phyloP scores from a whole-genome alignment of 164 flowering plant species.

The Sedum album region DNA sequence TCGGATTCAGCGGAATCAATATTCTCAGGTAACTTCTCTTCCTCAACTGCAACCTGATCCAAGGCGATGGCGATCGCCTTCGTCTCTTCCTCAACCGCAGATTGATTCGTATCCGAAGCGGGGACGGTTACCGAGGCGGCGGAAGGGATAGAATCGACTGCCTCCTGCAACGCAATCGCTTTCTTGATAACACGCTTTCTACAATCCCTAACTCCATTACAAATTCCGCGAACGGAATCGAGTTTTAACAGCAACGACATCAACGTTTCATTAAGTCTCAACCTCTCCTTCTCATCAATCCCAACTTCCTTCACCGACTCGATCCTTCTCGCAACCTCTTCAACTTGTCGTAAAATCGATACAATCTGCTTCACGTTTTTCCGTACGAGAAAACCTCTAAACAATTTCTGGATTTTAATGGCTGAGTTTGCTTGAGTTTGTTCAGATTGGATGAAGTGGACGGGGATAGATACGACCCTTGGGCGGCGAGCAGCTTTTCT shows the following conservation, averaged over 20 bases:
- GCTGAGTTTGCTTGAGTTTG: background rate
- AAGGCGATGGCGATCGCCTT: no score
- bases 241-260: slow-evolving; percentile 9
- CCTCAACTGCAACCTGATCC: no score
- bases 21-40: background rate
- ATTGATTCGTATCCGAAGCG: no score
- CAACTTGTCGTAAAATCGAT: background rate
- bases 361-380: background rate
- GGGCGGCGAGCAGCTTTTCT: background rate
- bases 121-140: background rate
- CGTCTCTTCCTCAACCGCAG: no score
- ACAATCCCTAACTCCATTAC: background rate
- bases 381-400: background rate
- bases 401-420: background rate
- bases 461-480: background rate
- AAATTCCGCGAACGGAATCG: background rate
- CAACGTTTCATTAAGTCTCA: background rate
- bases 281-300: background rate
- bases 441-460: background rate
- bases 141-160: background rate
- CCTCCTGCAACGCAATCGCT: background rate
- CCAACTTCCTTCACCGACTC: background rate
- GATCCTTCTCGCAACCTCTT: background rate
- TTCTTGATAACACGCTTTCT: slow-evolving; percentile 7
- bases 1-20: no score